Percentiles rank a stretch among this genome's conserved stretches.
Conservation (phyloP, 208 protist genomes). For the Acanthamoeba sp. region DNA sequence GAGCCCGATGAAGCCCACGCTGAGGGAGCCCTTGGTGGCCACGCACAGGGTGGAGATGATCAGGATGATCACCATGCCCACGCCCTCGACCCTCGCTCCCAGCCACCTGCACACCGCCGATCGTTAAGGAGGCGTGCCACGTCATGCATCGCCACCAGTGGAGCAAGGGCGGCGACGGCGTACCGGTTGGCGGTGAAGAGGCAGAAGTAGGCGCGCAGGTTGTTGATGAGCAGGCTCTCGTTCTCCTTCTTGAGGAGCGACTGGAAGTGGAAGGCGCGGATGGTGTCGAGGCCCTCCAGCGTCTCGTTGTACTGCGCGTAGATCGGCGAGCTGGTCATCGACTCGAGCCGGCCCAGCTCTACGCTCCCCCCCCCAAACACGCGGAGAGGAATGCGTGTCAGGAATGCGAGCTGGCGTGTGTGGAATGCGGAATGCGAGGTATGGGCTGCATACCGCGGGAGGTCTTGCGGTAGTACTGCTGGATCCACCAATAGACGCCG, state of each 20-base stretch:
- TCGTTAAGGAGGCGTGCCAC: not conserved
- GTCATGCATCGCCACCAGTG: not conserved
- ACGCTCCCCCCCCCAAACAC: not conserved
- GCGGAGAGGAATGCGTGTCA: slow-evolving; percentile 30
- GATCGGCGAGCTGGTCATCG: slow-evolving; percentile 88
- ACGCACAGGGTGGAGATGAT: not conserved
- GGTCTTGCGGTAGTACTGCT: slow-evolving; percentile 41
- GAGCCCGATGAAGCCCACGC: not conserved
- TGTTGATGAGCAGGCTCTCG: slow-evolving; percentile 71
- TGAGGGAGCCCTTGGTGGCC: not conserved
- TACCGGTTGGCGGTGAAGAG: slow-evolving; percentile 77
- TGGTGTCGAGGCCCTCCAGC: slow-evolving; percentile 87
- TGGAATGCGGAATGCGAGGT: not conserved
- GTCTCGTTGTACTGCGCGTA: slow-evolving; percentile 90
- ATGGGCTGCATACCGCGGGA: not conserved
- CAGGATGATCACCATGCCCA: not conserved
- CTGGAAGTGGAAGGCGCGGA: slow-evolving; percentile 86
- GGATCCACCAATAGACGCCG: slow-evolving; percentile 71
- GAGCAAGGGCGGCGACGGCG: not conserved
- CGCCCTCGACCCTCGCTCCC: not conserved
- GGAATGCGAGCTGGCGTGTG: not conserved
- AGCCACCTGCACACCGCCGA: slow-evolving; percentile 2
- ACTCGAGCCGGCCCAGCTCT: slow-evolving; percentile 90
- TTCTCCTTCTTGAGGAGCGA: slow-evolving; percentile 68
- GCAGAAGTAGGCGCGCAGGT: slow-evolving; percentile 80